phyloP scores from a whole-genome alignment of 2,329 filamentous ascomycete species.

The Venturia carpophila region DNA sequence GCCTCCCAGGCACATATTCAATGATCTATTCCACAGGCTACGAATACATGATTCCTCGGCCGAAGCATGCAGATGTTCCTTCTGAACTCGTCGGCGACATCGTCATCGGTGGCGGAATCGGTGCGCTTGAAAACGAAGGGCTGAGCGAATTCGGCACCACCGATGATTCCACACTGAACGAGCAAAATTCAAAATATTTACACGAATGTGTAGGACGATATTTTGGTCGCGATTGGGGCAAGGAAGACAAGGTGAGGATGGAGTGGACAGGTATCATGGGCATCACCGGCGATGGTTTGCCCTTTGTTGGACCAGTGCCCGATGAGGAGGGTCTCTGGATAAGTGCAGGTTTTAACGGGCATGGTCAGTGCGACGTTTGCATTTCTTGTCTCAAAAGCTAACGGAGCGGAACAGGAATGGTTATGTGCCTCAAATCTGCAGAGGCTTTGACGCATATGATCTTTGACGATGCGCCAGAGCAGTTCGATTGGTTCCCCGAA shows the following conservation, averaged over 20 bases:
- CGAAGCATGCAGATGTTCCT: constrained; percentile 35
- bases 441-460: constrained; percentile 52
- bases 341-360: constrained; percentile 57
- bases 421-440: constrained; percentile 52
- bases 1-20: constrained; percentile 52
- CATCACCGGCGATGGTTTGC: constrained; percentile 57
- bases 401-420: constrained; percentile 43
- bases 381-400: neutral
- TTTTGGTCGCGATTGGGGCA: constrained; percentile 42
- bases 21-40: constrained; percentile 44
- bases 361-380: constrained; percentile 41
- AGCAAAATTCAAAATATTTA: constrained; percentile 49
- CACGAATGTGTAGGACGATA: constrained; percentile 36
- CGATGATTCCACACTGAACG: constrained; percentile 52
- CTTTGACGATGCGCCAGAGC: constrained; percentile 26
- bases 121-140: constrained; percentile 34
- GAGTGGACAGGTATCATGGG: constrained; percentile 78
- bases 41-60: constrained; percentile 69
- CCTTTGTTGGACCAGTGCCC: constrained; percentile 64
- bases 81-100: constrained; percentile 45
- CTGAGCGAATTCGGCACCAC: constrained; percentile 48
- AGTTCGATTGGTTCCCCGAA: constrained; percentile 46
- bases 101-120: constrained; percentile 63
- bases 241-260: constrained; percentile 38
- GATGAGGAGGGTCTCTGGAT: constrained; percentile 53